Evolutionary conservation across 2,329 filamentous ascomycete species (phyloP).

Genomic region (Aphanoascus verrucosus): DNA sequence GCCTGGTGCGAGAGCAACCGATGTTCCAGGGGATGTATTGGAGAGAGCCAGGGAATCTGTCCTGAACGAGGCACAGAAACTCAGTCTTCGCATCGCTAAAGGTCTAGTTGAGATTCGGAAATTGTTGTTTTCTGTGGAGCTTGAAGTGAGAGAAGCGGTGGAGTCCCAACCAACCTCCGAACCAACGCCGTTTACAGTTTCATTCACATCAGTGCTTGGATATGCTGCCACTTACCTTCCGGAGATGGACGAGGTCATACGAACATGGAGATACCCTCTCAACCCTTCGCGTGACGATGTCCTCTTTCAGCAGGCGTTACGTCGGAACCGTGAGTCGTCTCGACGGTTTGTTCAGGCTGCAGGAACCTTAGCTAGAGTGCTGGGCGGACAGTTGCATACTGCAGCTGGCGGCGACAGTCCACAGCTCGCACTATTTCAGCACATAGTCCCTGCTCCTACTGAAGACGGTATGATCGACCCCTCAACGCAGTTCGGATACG

Average conservation of each 20-base stretch:
- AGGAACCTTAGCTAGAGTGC: slow-evolving; percentile 45
- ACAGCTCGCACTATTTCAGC: slow-evolving; percentile 38
- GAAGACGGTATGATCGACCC: slow-evolving; percentile 32
- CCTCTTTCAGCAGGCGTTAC: slow-evolving; percentile 45
- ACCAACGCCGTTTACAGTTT: slow-evolving; percentile 26
- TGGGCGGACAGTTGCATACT: slow-evolving; percentile 45
- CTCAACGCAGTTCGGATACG: slow-evolving; percentile 49
- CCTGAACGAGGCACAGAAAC: slow-evolving; percentile 43
- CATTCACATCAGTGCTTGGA: slow-evolving; percentile 35
- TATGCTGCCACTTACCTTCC: slow-evolving; percentile 41
- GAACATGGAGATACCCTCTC: slow-evolving; percentile 50
- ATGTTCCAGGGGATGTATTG: slow-evolving; percentile 26
- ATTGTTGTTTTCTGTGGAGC: slow-evolving; percentile 44
- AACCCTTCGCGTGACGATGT: slow-evolving; percentile 45
- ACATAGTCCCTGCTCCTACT: slow-evolving; percentile 39
- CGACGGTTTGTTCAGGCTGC: slow-evolving; percentile 53
- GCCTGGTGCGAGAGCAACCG: slow-evolving; percentile 18
- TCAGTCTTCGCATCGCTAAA: slow-evolving; percentile 47
- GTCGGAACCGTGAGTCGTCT: slow-evolving; percentile 45
- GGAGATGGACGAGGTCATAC: slow-evolving; percentile 47
- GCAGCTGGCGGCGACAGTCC: slow-evolving; percentile 30
- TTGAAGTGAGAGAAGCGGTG: slow-evolving; percentile 24
- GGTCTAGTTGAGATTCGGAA: slow-evolving; percentile 45
- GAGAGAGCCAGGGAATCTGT: slow-evolving; percentile 36
- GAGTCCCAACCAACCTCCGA: slow-evolving; percentile 22